Conservation (phyloP, 768 basidiomycete species). For the Kwoniella newhampshirensis region DNA sequence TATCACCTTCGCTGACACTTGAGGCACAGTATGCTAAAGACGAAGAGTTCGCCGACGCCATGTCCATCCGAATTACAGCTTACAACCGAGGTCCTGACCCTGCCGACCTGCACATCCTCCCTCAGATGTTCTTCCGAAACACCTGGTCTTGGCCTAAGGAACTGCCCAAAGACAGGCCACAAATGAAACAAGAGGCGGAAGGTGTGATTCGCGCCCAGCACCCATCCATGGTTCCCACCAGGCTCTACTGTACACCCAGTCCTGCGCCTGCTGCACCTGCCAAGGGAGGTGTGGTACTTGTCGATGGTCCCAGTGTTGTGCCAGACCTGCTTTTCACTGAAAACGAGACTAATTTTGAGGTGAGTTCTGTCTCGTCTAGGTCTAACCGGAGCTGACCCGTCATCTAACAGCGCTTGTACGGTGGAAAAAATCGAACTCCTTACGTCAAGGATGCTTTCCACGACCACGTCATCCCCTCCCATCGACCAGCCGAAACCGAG, state of each 20-base stretch:
- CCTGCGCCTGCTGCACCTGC: conserved; percentile 80
- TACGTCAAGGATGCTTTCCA: conserved; percentile 98
- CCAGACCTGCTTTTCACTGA: conserved; percentile 92
- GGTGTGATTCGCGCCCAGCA: conserved; percentile 63
- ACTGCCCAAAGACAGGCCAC: conserved; percentile 53
- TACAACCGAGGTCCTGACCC: conserved; percentile 97
- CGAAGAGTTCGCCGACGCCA: conserved; percentile 78
- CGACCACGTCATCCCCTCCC: conserved; percentile 87
- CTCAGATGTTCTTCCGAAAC: conserved; percentile 96
- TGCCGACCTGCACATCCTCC: conserved; percentile 88
- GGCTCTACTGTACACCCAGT: conserved; percentile 85
- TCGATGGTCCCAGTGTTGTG: conserved; percentile 65
- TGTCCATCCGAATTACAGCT: conserved; percentile 89
- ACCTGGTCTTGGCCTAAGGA: conserved; percentile 88
- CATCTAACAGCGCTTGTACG: conserved; percentile 66
- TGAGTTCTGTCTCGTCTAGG: conserved; percentile 8
- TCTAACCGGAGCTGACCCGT: conserved; percentile 9
- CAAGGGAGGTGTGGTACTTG: conserved; percentile 60
- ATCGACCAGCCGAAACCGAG: conserved; percentile 62
- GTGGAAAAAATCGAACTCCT: conserved; percentile 74
- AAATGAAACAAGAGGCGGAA: conserved; percentile 52
- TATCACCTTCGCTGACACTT: conserved; percentile 7
- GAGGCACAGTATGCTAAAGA: conserved; percentile 94
- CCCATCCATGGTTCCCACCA: conserved; percentile 68
- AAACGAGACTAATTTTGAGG: conserved; percentile 90